A percentile compares a stretch with the other conserved stretches of the same genome.
Evolutionary conservation across 805 yeast genomes (phyloP).

Genomic region (Saturnispora hagleri): DNA sequence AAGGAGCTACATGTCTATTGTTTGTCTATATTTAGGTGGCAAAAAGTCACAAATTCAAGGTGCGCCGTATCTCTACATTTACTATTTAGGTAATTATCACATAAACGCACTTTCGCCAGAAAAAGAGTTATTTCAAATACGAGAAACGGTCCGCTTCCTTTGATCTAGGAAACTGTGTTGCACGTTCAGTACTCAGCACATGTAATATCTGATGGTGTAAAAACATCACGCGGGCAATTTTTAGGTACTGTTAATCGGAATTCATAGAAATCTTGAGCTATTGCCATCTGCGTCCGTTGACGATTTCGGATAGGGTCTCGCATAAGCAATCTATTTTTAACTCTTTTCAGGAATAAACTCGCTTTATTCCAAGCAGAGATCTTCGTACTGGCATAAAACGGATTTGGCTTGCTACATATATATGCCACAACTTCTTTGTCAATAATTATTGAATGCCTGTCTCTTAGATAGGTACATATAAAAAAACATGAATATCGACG

Average conservation of each 20-base stretch:
- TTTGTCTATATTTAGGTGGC: neutral
- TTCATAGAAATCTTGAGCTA: neutral
- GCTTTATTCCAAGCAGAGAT: neutral
- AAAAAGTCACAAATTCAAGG: neutral
- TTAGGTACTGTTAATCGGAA: too few species aligned
- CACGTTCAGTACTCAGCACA: neutral
- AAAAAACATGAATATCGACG: neutral
- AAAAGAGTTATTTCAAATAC: neutral
- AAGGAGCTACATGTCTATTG: too few species aligned
- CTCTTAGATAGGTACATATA: neutral
- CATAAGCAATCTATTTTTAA: neutral
- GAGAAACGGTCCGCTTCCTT: neutral
- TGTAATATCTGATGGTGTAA: neutral
- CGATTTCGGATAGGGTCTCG: neutral
- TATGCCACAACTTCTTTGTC: neutral
- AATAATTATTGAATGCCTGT: neutral
- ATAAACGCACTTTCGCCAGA: neutral
- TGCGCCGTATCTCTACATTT: neutral
- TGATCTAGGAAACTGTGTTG: too few species aligned
- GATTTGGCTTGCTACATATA: neutral
- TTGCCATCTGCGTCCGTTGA: neutral
- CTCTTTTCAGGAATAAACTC: neutral
- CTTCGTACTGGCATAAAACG: neutral
- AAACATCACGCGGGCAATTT: neutral
- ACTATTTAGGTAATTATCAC: neutral